A percentile compares a stretch with the other conserved stretches of the same genome.
Evolutionary conservation across 1,284 basidiomycete species (phyloP).

Genomic region (Waitea zeae): DNA sequence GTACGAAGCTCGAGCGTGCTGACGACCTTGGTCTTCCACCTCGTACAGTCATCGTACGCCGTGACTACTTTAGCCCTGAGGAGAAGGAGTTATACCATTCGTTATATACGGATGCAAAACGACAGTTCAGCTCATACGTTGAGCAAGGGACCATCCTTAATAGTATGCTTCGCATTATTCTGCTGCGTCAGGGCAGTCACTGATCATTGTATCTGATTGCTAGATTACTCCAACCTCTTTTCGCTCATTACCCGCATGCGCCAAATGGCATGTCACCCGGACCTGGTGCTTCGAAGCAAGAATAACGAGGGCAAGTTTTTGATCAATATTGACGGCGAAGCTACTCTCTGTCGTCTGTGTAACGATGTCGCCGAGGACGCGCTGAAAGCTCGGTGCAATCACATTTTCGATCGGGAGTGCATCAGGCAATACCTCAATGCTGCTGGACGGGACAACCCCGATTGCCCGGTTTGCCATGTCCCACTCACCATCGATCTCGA

Average conservation of each 20-base stretch:
- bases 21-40: slow-evolving; percentile 98
- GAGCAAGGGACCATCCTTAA: slow-evolving; percentile 84
- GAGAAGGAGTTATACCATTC: slow-evolving; percentile 93
- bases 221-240: slow-evolving; percentile 95
- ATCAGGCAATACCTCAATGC: slow-evolving; percentile 85
- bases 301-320: slow-evolving; percentile 48
- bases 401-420: slow-evolving; percentile 90
- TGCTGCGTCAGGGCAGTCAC: slow-evolving; percentile 5
- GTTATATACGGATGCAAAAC: slow-evolving; percentile 83
- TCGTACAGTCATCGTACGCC: slow-evolving; percentile 75
- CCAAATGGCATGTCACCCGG: slow-evolving; percentile 93
- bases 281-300: slow-evolving; percentile 86
- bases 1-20: slow-evolving; percentile 84
- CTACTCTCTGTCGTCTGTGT: slow-evolving; percentile 85
- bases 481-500: slow-evolving; percentile 91
- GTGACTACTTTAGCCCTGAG: slow-evolving; percentile 91
- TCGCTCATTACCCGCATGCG: slow-evolving; percentile 79
- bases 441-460: slow-evolving; percentile 68
- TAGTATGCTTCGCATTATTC: slow-evolving; percentile 39
- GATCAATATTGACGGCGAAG: slow-evolving; percentile 42
- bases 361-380: slow-evolving; percentile 96
- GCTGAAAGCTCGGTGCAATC: slow-evolving; percentile 81
- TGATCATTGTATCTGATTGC: slow-evolving; percentile 2
- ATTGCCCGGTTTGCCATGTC: slow-evolving; percentile 91
- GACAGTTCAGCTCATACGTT: slow-evolving; percentile 85